Conservation (phyloP, 2,329 filamentous ascomycete species). For the Hymenoscyphus fructigenus region DNA sequence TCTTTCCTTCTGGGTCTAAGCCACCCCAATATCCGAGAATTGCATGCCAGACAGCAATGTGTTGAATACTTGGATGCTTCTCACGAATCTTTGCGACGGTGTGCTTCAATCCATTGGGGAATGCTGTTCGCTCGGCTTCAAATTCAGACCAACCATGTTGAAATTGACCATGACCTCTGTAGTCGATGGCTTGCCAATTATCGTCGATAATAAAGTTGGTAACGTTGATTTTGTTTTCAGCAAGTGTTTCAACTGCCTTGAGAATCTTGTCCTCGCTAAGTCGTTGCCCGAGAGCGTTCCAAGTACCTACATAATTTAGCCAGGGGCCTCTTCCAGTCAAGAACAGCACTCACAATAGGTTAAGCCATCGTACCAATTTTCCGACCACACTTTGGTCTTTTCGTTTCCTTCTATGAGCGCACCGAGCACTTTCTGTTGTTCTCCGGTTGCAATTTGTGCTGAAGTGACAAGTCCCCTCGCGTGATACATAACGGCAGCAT, state of each 20-base stretch:
- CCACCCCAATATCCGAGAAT: constrained; percentile 89
- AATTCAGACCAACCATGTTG: constrained; percentile 75
- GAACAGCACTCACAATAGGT: constrained; percentile 65
- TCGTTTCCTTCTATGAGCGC: constrained; percentile 47
- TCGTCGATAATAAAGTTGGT: constrained; percentile 93
- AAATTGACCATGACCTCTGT: constrained; percentile 50
- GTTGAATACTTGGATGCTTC: constrained; percentile 69
- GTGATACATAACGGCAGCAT: constrained; percentile 82
- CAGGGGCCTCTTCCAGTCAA: neutral
- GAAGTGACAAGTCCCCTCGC: constrained; percentile 64
- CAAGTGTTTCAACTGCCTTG: constrained; percentile 69
- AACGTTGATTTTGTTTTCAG: constrained; percentile 71
- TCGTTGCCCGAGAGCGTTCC: constrained; percentile 86
- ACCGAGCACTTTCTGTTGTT: constrained; percentile 48
- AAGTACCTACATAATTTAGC: constrained; percentile 59
- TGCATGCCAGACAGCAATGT: constrained; percentile 94
- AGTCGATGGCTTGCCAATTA: constrained; percentile 83
- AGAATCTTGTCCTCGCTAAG: constrained; percentile 80
- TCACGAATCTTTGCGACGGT: constrained; percentile 68
- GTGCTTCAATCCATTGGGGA: constrained; percentile 75
- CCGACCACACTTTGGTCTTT: constrained; percentile 61
- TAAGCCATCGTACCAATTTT: constrained; percentile 89
- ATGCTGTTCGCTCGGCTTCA: constrained; percentile 76
- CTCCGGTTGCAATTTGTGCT: constrained; percentile 44
- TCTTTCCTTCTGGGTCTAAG: constrained; percentile 69